Conservation (phyloP, 495 filamentous ascomycete genomes). For the Xylaria cubensis region DNA sequence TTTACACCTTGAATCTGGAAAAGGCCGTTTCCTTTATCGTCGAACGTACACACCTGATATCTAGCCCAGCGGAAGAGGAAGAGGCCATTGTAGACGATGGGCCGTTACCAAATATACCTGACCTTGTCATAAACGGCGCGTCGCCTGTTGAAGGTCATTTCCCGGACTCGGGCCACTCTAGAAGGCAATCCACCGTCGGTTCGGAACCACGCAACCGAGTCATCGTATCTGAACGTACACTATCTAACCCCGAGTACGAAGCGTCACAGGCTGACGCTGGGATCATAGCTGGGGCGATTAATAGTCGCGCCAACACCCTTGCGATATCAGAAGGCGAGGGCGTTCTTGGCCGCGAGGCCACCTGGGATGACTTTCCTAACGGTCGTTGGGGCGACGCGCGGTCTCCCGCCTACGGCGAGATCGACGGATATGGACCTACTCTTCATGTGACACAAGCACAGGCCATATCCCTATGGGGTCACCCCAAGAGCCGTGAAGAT, state of each 20-base stretch:
- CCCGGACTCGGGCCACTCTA: slow-evolving; percentile 31
- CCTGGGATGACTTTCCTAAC: slow-evolving; percentile 99
- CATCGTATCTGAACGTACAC: slow-evolving; percentile 68
- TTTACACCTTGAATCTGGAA: slow-evolving; percentile 96
- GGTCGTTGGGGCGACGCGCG: slow-evolving; percentile 94
- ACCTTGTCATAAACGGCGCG: slow-evolving; percentile 46
- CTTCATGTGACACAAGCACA: slow-evolving; percentile 80
- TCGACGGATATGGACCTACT: slow-evolving; percentile 92
- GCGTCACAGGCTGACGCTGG: slow-evolving; percentile 70
- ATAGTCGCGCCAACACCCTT: slow-evolving; percentile 78
- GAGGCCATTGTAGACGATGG: slow-evolving; percentile 57
- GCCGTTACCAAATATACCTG: slow-evolving; percentile 48
- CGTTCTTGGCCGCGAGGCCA: slow-evolving; percentile 90
- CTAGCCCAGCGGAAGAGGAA: slow-evolving; percentile 54
- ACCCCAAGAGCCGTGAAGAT: slow-evolving; percentile 69
- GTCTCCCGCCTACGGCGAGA: slow-evolving; percentile 91
- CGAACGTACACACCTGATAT: slow-evolving; percentile 84
- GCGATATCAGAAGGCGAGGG: slow-evolving; percentile 93
- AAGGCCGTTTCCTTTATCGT: slow-evolving; percentile 94
- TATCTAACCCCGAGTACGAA: slow-evolving; percentile 65
- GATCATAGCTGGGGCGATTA: slow-evolving; percentile 63
- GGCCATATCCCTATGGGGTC: slow-evolving; percentile 83
- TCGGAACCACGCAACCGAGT: slow-evolving; percentile 82
- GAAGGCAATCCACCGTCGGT: slow-evolving; percentile 57
- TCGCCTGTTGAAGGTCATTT: slow-evolving; percentile 33